These are phyloP conservation scores for Colletotrichum sp. DNA, from an alignment of 2,329 filamentous ascomycete genomes.

Conservation along the genomic window DNA sequence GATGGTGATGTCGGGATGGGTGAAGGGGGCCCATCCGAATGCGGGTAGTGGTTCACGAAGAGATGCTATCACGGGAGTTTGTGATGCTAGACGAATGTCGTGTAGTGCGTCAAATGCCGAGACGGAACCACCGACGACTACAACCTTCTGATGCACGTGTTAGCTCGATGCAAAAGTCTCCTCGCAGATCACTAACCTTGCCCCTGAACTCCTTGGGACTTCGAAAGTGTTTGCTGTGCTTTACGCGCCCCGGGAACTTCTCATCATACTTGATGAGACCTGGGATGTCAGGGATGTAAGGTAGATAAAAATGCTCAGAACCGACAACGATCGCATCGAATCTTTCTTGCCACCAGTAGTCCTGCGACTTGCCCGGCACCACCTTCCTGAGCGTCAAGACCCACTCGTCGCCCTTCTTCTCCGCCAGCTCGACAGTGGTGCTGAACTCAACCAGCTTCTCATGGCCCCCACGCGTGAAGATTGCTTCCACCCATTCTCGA, in stretches of 20 bases:
- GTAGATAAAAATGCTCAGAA: not conserved
- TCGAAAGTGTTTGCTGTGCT: not conserved
- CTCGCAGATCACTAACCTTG: not conserved
- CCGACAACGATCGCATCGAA: not conserved
- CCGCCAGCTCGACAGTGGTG: not conserved
- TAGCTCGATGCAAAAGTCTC: not conserved
- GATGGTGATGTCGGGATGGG: not conserved
- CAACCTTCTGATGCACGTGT: not conserved
- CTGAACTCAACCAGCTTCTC: not conserved
- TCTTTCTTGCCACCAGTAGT: not conserved
- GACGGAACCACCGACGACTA: not conserved
- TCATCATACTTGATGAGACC: not conserved
- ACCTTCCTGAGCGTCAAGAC: not conserved
- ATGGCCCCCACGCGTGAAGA: not conserved
- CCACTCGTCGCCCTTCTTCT: not conserved
- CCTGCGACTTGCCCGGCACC: rapidly evolving
- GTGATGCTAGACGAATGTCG: not conserved
- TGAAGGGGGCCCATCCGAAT: not conserved
- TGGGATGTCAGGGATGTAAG: not conserved
- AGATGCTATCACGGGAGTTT: not conserved
- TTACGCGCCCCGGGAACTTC: not conserved
- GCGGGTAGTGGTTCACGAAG: not conserved
- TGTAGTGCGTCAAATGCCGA: not conserved
- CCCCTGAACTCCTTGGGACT: not conserved
- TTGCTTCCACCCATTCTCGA: not conserved